Evolutionary conservation across 31 red algal genomes (phyloP).

Genomic region (Odonthalia washingtoniensis): DNA sequence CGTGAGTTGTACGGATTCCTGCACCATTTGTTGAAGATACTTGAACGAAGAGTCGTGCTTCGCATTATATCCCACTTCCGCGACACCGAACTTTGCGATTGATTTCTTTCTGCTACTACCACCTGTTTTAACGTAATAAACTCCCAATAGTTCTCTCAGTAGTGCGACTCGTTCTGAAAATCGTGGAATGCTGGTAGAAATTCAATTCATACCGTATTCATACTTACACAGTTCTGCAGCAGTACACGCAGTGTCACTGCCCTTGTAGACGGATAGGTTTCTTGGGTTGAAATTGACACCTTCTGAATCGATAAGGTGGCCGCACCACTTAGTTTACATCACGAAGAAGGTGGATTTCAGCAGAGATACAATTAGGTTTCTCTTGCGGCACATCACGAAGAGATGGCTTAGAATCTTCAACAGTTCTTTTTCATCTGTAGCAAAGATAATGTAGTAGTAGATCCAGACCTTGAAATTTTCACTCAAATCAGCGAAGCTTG

Average conservation of each 20-base stretch:
- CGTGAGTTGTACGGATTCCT: conserved; percentile 28
- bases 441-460: conserved; percentile 46
- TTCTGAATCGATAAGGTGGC: conserved; percentile 5
- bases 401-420: conserved; percentile 18
- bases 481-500: no score
- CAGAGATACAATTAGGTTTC: conserved; percentile 16
- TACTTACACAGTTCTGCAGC: conserved; percentile 44
- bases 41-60: no score
- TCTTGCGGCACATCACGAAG: conserved; percentile 17
- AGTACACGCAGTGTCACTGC: neutral
- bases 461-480: conserved; percentile 63
- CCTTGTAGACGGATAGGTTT: neutral
- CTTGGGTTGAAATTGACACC: conserved; percentile 24
- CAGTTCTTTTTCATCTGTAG: neutral
- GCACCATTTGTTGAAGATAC: neutral
- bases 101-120: conserved; percentile 38
- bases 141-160: conserved; percentile 36
- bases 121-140: conserved; percentile 31
- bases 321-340: neutral
- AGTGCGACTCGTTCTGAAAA: conserved; percentile 35
- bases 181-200: conserved; percentile 41
- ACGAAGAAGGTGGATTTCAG: conserved; percentile 46
- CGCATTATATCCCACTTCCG: neutral
- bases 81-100: neutral
- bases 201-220: conserved; percentile 21